Base-by-base conservation (phyloP, 164 flowering plant genomes). In the Warburgia ugandensis region DNA sequence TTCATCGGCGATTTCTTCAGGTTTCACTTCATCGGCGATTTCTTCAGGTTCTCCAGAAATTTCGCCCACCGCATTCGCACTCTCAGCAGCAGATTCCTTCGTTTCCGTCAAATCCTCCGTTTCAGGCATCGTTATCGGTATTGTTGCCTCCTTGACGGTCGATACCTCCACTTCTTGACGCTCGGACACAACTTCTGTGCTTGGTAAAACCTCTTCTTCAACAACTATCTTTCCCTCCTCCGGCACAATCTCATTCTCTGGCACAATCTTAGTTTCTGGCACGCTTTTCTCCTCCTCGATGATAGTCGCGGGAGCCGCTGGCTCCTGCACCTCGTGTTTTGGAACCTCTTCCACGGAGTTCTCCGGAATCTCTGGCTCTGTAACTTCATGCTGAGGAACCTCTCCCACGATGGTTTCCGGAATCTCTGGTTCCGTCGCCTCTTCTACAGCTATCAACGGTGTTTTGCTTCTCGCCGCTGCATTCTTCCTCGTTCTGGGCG, bases 251-350 rank as follows among this genome's bases (percentile, higher is more conserved):
- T 37, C 41, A 10, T 16, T 16, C 41, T 35, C 42, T 10, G 29
- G 0, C 4, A 22, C 7, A 12, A n/a, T 29, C 41, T 50, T 42
- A 14, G 54, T 17, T 19, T 35, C 42, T 1, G 54, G 29, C 13
- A 35, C 16, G 29, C 40, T 22, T 13, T 33, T 8, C 19, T 50
- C 54, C 42, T 37, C n/a, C n/a, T n/a, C n/a, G n/a, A n/a, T n/a
- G n/a, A n/a, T n/a, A n/a, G n/a, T n/a, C n/a, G n/a, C n/a, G n/a
- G n/a, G n/a, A n/a, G n/a, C n/a, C n/a, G n/a, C n/a, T n/a, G n/a
- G n/a, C n/a, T n/a, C n/a, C n/a, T n/a, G n/a, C n/a, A n/a, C n/a
- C n/a, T n/a, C n/a, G n/a, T n/a, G n/a, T n/a, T n/a, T n/a, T n/a
- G n/a, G n/a, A n/a, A n/a, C n/a, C n/a, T n/a, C n/a, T n/a, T 45